These are phyloP conservation scores for Alternaria postmessia DNA, from an alignment of 2,329 filamentous ascomycete species.

Conservation along the genomic window DNA sequence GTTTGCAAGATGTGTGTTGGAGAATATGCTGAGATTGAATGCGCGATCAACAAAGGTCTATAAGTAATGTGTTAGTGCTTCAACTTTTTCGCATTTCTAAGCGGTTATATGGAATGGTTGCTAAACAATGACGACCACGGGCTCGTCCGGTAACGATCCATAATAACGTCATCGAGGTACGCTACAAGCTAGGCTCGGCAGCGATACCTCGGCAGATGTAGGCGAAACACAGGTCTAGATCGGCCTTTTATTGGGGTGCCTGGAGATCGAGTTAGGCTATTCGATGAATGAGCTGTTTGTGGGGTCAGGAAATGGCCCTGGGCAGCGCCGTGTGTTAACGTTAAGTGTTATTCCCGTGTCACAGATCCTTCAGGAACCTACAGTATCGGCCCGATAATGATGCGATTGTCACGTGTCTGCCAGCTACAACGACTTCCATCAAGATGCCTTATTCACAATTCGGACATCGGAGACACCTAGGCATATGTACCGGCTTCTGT, in stretches of 20 bases:
- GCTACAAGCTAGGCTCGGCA: not conserved
- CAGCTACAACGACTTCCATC: not conserved
- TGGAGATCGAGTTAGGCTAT: conserved; percentile 5
- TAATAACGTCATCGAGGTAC: conserved; percentile 17
- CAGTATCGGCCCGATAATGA: conserved; percentile 11
- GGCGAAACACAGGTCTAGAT: conserved; percentile 5
- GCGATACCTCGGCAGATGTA: conserved; percentile 14
- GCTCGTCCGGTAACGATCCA: conserved; percentile 3
- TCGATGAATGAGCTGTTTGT: not conserved
- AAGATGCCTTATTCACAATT: not conserved
- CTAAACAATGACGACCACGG: not conserved
- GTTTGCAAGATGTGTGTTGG: not conserved
- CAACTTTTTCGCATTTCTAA: conserved; percentile 14
- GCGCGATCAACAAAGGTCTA: not conserved
- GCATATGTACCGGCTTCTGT: not conserved
- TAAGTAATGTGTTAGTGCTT: not conserved
- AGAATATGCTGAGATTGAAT: not conserved
- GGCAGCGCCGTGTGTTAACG: not conserved
- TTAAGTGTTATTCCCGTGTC: not conserved
- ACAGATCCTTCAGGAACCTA: not conserved
- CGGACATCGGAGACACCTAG: not conserved
- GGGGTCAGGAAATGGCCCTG: conserved; percentile 2
- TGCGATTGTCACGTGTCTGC: not conserved
- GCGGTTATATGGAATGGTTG: not conserved
- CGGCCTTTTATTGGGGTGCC: not conserved